phyloP scores from a whole-genome alignment of 768 basidiomycete genomes.

The Agrocybe pediades region DNA sequence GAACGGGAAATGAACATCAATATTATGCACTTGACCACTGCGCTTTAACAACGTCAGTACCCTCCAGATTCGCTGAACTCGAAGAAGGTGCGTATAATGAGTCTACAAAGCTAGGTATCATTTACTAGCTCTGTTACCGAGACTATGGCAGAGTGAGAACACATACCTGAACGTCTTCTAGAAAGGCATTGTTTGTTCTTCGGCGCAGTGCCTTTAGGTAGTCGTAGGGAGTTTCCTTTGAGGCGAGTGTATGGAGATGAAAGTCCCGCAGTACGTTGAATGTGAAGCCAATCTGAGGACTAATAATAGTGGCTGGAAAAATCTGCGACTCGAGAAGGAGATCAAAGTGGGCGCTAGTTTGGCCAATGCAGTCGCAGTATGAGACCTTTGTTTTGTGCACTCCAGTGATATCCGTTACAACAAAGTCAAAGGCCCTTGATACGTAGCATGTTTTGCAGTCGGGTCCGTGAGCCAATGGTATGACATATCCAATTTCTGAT shows the following conservation, averaged over 20 bases:
- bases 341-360: background rate
- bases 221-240: slow-evolving; percentile 32
- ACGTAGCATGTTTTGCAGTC: too few relatives aligned
- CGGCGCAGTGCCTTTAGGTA: slow-evolving; percentile 23
- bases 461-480: too few relatives aligned
- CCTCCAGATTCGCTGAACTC: slow-evolving; percentile 25
- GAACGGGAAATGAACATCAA: slow-evolving; percentile 15
- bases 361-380: slow-evolving; percentile 6
- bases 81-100: slow-evolving; percentile 21
- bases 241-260: slow-evolving; percentile 29
- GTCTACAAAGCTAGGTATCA: slow-evolving; percentile 11
- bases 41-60: slow-evolving; percentile 16
- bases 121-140: background rate
- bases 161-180: slow-evolving; percentile 24
- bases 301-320: slow-evolving; percentile 17
- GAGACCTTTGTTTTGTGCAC: slow-evolving; percentile 11
- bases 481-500: too few relatives aligned
- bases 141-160: background rate
- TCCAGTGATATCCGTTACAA: slow-evolving; percentile 23
- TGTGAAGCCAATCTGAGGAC: slow-evolving; percentile 18
- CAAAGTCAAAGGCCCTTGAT: too few relatives aligned
- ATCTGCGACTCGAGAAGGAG: slow-evolving; percentile 5
- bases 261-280: slow-evolving; percentile 26
- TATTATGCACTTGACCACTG: slow-evolving; percentile 22
- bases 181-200: slow-evolving; percentile 23